Evolutionary conservation across 139 green algal genomes (phyloP).

Genomic region (Chlorella sp.): DNA sequence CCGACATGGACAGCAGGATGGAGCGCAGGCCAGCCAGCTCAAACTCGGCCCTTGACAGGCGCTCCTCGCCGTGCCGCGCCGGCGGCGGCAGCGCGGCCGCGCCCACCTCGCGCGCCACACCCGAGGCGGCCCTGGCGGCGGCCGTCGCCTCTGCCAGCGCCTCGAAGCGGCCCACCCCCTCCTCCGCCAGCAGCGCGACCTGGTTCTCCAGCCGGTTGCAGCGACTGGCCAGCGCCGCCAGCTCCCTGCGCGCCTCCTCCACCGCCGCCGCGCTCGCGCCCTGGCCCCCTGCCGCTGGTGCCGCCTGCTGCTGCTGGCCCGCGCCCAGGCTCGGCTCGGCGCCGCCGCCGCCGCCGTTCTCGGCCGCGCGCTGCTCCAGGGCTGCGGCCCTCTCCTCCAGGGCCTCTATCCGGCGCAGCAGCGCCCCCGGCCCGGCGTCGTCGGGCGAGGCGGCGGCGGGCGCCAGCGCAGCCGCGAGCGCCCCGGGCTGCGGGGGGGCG

Average conservation of each 20-base stretch:
- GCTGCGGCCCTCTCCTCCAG: too few species aligned
- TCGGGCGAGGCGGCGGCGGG: background rate
- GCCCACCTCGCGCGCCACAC: background rate
- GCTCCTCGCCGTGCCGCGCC: background rate
- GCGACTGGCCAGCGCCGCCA: background rate
- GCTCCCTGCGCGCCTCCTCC: slow-evolving; percentile 15
- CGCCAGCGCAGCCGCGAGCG: background rate
- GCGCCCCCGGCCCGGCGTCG: background rate
- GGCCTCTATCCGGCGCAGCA: background rate
- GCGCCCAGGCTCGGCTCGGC: background rate
- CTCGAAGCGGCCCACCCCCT: slow-evolving; percentile 5
- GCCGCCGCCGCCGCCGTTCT: background rate
- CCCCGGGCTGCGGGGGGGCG: background rate
- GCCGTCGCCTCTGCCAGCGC: background rate
- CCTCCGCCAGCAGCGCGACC: background rate
- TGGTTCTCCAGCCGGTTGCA: slow-evolving; percentile 7
- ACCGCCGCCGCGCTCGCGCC: background rate
- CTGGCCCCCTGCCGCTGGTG: background rate
- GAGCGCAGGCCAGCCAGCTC: background rate
- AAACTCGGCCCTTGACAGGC: background rate
- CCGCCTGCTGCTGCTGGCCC: background rate
- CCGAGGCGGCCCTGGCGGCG: background rate
- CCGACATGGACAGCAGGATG: background rate
- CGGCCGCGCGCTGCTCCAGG: too few species aligned
- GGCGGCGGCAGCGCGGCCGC: background rate